A percentile compares a stretch with the other conserved stretches of the same genome.
These are phyloP conservation scores for Silybum marianum DNA, from an alignment of 129 eudicot species.

Conservation along the genomic window DNA sequence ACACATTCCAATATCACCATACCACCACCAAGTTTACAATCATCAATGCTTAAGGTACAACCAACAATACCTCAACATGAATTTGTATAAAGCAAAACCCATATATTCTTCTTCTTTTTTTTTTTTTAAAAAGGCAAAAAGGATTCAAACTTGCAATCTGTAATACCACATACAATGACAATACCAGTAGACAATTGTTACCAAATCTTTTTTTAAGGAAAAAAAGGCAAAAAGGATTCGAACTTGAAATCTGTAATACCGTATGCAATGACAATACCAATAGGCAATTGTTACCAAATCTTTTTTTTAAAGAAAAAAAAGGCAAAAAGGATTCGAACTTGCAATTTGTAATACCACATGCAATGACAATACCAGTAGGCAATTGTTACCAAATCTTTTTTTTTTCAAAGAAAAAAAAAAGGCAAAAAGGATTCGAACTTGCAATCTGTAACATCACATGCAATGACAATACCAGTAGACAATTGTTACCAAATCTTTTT, in stretches of 20 bases:
- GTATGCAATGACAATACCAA: too few species aligned
- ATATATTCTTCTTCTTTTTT: neutral
- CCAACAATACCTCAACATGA: neutral
- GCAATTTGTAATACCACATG: too few species aligned
- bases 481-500: neutral
- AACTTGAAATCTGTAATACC: too few species aligned
- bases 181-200: neutral
- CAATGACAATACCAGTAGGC: too few species aligned
- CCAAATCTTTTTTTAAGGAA: neutral
- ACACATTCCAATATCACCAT: too few species aligned
- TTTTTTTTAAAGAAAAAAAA: too few species aligned
- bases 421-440: neutral
- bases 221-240: too few species aligned
- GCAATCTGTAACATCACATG: neutral
- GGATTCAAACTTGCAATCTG: neutral
- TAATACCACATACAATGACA: neutral
- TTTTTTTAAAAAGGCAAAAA: too few species aligned
- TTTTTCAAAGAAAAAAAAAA: too few species aligned
- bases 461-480: neutral
- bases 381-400: too few species aligned
- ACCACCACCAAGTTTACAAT: neutral
- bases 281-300: too few species aligned
- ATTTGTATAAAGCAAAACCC: neutral
- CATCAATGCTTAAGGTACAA: slow-evolving; percentile 1
- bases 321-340: too few species aligned